These are phyloP conservation scores for Halophytophthora polymorphica DNA, from an alignment of 352 stramenopile genomes.

Conservation along the genomic window DNA sequence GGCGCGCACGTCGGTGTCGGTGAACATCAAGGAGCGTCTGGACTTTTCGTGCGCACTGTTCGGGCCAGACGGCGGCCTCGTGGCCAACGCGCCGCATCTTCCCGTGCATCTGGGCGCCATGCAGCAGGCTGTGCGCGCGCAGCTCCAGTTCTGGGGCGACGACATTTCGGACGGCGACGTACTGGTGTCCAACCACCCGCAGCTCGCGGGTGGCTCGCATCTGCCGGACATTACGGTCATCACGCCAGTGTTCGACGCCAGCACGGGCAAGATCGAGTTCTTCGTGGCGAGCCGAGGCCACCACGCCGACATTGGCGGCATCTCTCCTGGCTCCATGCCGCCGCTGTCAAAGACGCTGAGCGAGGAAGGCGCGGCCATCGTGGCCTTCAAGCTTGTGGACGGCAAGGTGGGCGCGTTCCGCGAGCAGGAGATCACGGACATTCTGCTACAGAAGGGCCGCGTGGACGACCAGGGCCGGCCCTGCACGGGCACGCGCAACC, in stretches of 20 bases:
- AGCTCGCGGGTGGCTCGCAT: slow-evolving; percentile 95
- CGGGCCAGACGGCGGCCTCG: slow-evolving; percentile 95
- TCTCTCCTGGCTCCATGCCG: slow-evolving; percentile 94
- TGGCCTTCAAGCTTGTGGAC: slow-evolving; percentile 99
- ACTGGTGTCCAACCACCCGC: slow-evolving; percentile 98
- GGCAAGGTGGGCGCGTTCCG: slow-evolving; percentile 92
- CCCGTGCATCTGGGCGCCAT: slow-evolving; percentile 99
- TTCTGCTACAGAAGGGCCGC: slow-evolving; percentile 91
- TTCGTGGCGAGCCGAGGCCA: slow-evolving; percentile 98
- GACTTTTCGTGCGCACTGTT: slow-evolving; percentile 99
- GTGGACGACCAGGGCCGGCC: slow-evolving; percentile 76
- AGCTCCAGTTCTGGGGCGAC: slow-evolving; percentile 88
- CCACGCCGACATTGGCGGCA: slow-evolving; percentile 98
- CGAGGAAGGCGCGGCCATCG: slow-evolving; percentile 98
- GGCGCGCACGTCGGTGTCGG: slow-evolving; percentile 94
- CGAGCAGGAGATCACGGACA: slow-evolving; percentile 95
- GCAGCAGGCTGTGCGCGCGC: slow-evolving; percentile 96
- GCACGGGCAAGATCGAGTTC: slow-evolving; percentile 92
- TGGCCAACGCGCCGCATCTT: slow-evolving; percentile 98
- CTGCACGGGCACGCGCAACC: slow-evolving; percentile 93
- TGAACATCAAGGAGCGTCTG: slow-evolving; percentile 99
- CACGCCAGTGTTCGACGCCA: slow-evolving; percentile 97
- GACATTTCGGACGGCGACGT: slow-evolving; percentile 96
- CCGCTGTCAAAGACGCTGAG: slow-evolving; percentile 94
- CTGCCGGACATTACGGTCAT: slow-evolving; percentile 99